Evolutionary conservation across 1,139 yeast species (phyloP), one percentile per base, ranked within the genome.

Genomic region (Pichia sp.): DNA sequence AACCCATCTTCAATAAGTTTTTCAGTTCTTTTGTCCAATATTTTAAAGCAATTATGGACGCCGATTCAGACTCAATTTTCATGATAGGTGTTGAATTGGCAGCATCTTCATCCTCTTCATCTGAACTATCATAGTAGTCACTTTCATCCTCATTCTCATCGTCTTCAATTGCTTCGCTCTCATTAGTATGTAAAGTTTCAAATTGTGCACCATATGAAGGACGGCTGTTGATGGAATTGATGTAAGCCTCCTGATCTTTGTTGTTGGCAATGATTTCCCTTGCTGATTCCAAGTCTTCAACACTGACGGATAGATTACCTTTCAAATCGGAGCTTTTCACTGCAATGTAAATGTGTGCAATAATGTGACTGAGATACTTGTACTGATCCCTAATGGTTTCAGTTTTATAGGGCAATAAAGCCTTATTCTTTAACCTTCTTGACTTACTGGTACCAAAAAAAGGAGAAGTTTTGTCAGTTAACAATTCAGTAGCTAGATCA

Each of bases 11-110:
- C 43, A 87, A 60, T 76, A 96, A 83, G 29, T 83, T 79, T 39
- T 77, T 69, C 45, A 91, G 67, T 55, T 87, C 96, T 40, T 84
- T 79, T 0, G 96, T 83, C 96, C 96, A 88, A 43, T 83, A 85
- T 38, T 81, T 71, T 9, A 85, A 80, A 29, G 80, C 73, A 9
- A 83, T 77, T 5, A 83, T 79, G 0, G 91, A 77, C 1, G 93
- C 83, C 0, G 85, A 76, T 47, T 72, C 69, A 5, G 82, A 77
- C 4, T 79, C 68, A 13, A 75, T 69, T 45, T 77, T 77, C 30
- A 51, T 37, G n/a, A 55, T 55, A 1, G 63, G 63, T 0, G 63
- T 57, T 1, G 59, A 50, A 2, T 52, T 47, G 6, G 52, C 57
- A 14, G 46, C 47, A 44, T 53, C 48, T 38, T 53, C 39, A 8